A percentile compares a stretch with the other conserved stretches of the same genome.
phyloP scores from a whole-genome alignment of 1,284 basidiomycete species.

The Gastroboletus turbinatus region DNA sequence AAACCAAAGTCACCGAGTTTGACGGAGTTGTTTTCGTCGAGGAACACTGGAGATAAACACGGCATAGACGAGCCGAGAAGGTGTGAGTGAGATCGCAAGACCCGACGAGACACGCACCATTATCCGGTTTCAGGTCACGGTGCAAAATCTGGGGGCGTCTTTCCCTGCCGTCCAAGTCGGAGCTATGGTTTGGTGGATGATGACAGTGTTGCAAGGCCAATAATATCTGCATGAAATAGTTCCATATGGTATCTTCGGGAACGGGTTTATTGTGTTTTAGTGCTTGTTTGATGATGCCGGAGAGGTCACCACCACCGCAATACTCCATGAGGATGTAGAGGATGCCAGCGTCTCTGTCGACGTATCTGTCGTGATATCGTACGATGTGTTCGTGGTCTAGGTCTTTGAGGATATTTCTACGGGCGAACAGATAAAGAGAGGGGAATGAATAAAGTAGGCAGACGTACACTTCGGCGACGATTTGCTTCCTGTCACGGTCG shows the following conservation, averaged over 20 bases:
- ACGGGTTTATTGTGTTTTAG: slow-evolving; percentile 67
- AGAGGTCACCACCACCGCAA: slow-evolving; percentile 93
- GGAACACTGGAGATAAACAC: slow-evolving; percentile 61
- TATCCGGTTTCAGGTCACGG: slow-evolving; percentile 95
- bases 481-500: slow-evolving; percentile 90
- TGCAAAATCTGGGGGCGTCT: slow-evolving; percentile 82
- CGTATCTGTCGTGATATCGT: slow-evolving; percentile 87
- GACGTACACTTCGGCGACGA: slow-evolving; percentile 95
- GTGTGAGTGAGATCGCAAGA: background rate
- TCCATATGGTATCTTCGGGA: slow-evolving; percentile 92
- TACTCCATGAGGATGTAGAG: slow-evolving; percentile 98
- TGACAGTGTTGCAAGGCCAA: slow-evolving; percentile 93
- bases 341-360: slow-evolving; percentile 88
- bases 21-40: slow-evolving; percentile 75
- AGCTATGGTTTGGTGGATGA: slow-evolving; percentile 58
- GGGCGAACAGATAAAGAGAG: background rate
- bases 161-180: slow-evolving; percentile 46
- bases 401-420: slow-evolving; percentile 93
- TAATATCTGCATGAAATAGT: slow-evolving; percentile 90
- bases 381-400: slow-evolving; percentile 95
- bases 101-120: slow-evolving; percentile 56
- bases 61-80: slow-evolving; percentile 2
- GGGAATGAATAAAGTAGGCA: background rate
- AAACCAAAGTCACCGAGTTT: slow-evolving; percentile 97
- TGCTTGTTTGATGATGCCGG: slow-evolving; percentile 79